Evolutionary conservation across 306 rosid genomes (phyloP), one percentile per base, ranked within the genome.

Genomic region (Astragalus glycyphyllos): DNA sequence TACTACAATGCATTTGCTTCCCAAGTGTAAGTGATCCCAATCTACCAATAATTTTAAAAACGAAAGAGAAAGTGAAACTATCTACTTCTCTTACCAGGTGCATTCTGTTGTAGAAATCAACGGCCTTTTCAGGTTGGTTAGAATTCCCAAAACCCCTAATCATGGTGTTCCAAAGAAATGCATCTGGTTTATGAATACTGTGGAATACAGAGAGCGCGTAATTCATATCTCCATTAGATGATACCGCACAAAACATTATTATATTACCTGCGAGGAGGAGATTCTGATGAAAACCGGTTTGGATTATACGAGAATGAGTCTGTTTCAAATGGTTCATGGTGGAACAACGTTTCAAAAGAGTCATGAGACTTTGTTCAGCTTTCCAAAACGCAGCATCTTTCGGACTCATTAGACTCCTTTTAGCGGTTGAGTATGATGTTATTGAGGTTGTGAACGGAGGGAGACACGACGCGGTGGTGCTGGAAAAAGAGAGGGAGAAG

Each of bases 141-240:
- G 77, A 63, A 35, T 79, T 86, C 15, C 88, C 91, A 59, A 84
- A 84, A 12, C 92, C 98, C 53, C 98, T 87, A 17, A 89, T 86
- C 86, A 87, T 87, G 49, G 96, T 80, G 56, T 92, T 89, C 85
- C 86, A 87, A 2, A 84, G 72, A 75, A 89, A 92, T 6, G 77
- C 81, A 53, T 92, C 92, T 4, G 96, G 88, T 70, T 78, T 84
- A 45, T 80, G 44, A 15, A 92, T 64, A 11, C 40, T 35, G 38
- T 79, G 11, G 50, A 92, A 89, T 11, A 85, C 82, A 4, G 81
- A 73, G 65, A 73, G 50, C 3, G 92, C 94, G 35, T 89, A 83
- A 41, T 82, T 81, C 82, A 86, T 81, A 13, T 84, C 85, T 17
- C 84, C 86, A 1, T 34, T 47, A 1, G 9, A 74, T 1, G 86